Evolutionary conservation across 805 yeast species (phyloP), one percentile per base, ranked within the genome.

Genomic region (Wickerhamomyces strasburgensis): DNA sequence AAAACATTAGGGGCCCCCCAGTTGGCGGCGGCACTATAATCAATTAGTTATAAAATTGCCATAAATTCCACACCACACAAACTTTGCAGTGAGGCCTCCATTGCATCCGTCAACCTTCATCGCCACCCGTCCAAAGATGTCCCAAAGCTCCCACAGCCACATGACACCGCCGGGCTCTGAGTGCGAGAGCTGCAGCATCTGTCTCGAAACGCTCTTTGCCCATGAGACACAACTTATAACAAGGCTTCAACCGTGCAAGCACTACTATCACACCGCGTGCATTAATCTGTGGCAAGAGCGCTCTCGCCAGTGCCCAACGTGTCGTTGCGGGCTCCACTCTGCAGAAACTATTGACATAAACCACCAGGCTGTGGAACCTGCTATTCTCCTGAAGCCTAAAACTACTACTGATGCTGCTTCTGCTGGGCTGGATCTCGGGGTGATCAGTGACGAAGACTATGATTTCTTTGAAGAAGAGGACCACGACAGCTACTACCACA

Each of bases 231-330:
- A 51, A 6, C 35, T 45, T 27, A 47, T 47, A 19, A 60, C 60
- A 1, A 45, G 57, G 17, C 46, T 66, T n/a, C 47, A 60, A 10
- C 70, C 71, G 3, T 80, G 85, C 52, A 55, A 58, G 25, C 85
- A 80, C 53, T 50, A 48, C 37, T 80, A 75, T 49, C 89, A 82
- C 54, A 61, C 68, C 4, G 48, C 60, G 13, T 82, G 89, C 47
- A 67, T 81, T 26, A 47, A 64, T 25, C 64, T 67, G 19, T 82
- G 89, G 89, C 57, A 72, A 15, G 56, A 63, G 27, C 65, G 72
- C 27, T 73, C 81, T 17, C 75, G 73, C 51, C 65, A 70, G 36
- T 78, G 84, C 49, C 85, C 85, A 3, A 71, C 78, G 5, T 78
- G 85, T 49, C 70, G 85, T 15, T 49, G 64, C 21, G 60, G 61